phyloP scores from a whole-genome alignment of 805 yeast species.

The Schwanniomyces occidentalis region DNA sequence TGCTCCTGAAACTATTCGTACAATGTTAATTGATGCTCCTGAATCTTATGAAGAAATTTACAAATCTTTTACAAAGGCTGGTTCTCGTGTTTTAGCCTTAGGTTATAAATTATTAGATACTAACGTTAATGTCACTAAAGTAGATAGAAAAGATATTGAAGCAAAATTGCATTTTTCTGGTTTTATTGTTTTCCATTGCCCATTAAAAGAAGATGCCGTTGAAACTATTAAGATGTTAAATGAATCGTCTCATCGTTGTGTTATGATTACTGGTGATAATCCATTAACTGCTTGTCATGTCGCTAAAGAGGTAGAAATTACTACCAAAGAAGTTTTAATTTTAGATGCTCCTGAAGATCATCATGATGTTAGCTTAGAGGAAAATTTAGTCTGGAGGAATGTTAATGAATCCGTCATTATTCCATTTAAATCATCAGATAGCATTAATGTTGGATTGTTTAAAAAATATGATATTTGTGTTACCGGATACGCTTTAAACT shows the following conservation, averaged over 20 bases:
- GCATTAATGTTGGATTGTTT: conserved; percentile 57
- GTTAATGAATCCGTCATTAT: conserved; percentile 73
- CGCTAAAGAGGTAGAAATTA: conserved; percentile 88
- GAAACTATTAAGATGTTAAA: conserved; percentile 89
- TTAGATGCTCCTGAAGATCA: conserved; percentile 81
- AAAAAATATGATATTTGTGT: conserved; percentile 80
- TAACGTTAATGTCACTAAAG: conserved; percentile 48
- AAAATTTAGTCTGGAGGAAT: conserved; percentile 78
- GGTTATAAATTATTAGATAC: conserved; percentile 75
- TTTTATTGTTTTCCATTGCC: conserved; percentile 95
- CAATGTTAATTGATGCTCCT: conserved; percentile 72
- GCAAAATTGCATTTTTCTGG: conserved; percentile 78
- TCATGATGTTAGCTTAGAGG: conserved; percentile 45
- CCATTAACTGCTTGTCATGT: conserved; percentile 98
- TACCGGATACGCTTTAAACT: conserved; percentile 85
- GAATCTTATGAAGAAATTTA: conserved; percentile 78
- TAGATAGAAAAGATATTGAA: conserved; percentile 79
- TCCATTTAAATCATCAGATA: conserved; percentile 62
- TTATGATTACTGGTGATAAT: conserved; percentile 99
- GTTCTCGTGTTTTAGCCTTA: conserved; percentile 90
- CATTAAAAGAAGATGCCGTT: conserved; percentile 90
- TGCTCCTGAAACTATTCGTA: conserved; percentile 94
- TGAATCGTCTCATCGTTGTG: conserved; percentile 91
- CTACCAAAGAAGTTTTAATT: conserved; percentile 79
- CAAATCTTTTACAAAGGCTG: conserved; percentile 90